Evolutionary conservation across 805 yeast species (phyloP), one percentile per base, ranked within the genome.

Genomic region (Metschnikowia dekortorum): DNA sequence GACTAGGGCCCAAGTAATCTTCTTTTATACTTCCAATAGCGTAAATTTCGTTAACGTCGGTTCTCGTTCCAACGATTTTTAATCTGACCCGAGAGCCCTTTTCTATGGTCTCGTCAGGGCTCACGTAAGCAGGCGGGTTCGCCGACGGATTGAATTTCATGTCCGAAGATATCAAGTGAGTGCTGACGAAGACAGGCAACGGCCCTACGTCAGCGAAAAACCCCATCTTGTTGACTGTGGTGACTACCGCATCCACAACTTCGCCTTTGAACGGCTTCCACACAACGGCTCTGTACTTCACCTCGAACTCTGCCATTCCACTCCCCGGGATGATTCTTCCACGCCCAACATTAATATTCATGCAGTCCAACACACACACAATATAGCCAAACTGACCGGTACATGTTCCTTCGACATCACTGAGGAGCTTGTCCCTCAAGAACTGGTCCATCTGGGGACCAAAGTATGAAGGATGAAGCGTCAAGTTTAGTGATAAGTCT

Each of bases 261-360:
- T 94, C 99, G 34, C 98, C 99, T 71, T 94, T 94, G 73, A 94
- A 94, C 4, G 99, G 99, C 63, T 92, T 87, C 95, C 97, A 94
- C 33, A 94, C 97, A 47, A 94, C 91, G 0, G 99, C 99, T 59
- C 96, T 77, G 67, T 94, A 94, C 68, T 89, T 89, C 48, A 94
- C 98, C 60, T 89, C 96, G 62, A 94, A 94, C 69, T 90, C 97
- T 0, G 99, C 98, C 61, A 90, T 84, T 2, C 99, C 99, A 51
- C 85, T 83, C 26, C 91, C 85, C 2, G 98, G 96, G 40, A 94
- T 79, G 55, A 94, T 88, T 59, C 87, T 77, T 16, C 99, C 99
- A 60, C 89, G 85, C 44, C 97, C 99, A 34, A 94, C 95, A 64
- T 94, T 97, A 51, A 94, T 89, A 57, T 85, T 81, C 86, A 89